These are phyloP conservation scores for Diutina sp. DNA, from an alignment of 1,139 yeast species.

Conservation along the genomic window DNA sequence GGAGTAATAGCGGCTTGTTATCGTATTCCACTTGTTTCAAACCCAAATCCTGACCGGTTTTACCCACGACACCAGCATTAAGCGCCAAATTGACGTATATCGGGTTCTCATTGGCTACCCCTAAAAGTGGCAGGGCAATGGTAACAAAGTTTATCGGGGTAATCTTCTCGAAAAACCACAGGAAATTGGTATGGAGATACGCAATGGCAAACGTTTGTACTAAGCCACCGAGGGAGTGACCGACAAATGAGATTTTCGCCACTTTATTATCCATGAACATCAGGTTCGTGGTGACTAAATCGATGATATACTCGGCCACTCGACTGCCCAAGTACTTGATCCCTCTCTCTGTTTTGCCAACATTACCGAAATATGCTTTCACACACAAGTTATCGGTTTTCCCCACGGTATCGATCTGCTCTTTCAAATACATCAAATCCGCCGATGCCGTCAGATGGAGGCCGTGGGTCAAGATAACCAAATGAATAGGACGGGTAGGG, in stretches of 20 bases:
- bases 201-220: constrained; percentile 89
- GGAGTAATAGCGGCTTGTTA: constrained; percentile 50
- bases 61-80: constrained; percentile 83
- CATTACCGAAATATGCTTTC: constrained; percentile 74
- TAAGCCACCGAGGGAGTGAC: constrained; percentile 88
- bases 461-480: constrained; percentile 82
- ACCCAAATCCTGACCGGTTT: constrained; percentile 87
- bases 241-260: constrained; percentile 64
- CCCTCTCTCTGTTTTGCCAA: constrained; percentile 84
- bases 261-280: constrained; percentile 20
- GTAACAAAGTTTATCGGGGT: constrained; percentile 76
- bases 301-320: constrained; percentile 63
- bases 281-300: constrained; percentile 34
- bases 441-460: constrained; percentile 81
- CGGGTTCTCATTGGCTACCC: constrained; percentile 79
- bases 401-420: constrained; percentile 46
- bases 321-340: constrained; percentile 75
- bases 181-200: constrained; percentile 56
- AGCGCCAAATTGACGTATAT: constrained; percentile 73
- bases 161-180: constrained; percentile 54
- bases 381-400: constrained; percentile 42
- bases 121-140: constrained; percentile 80
- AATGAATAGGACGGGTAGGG: constrained; percentile 42
- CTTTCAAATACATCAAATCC: constrained; percentile 80
- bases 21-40: constrained; percentile 28